Percentiles rank a stretch among this genome's conserved stretches.
Evolutionary conservation across 306 rosid species (phyloP).

Genomic region (Chamaecrista fasciculata): DNA sequence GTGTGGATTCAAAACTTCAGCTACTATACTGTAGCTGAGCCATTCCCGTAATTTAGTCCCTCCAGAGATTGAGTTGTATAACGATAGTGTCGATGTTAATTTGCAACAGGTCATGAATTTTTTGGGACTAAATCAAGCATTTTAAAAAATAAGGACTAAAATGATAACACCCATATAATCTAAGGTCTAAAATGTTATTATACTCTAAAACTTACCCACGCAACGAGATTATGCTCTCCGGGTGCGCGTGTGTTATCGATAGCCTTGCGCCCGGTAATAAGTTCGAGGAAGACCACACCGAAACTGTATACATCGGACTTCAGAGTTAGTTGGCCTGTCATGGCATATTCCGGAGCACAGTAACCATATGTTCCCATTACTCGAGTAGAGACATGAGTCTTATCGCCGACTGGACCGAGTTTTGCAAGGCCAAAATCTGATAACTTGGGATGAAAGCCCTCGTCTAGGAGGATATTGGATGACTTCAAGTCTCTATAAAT

Average conservation of each 20-base stretch:
- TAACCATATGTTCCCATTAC: constrained; percentile 86
- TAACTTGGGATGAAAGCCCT: constrained; percentile 68
- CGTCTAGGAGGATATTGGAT: constrained; percentile 75
- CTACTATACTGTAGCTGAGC: too few species aligned
- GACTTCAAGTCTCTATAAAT: constrained; percentile 81
- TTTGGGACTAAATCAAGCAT: too few species aligned
- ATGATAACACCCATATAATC: too few species aligned
- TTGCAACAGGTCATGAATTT: too few species aligned
- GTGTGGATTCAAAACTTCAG: too few species aligned
- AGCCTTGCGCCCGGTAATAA: constrained; percentile 81
- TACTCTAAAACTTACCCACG: constrained; percentile 84
- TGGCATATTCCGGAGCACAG: constrained; percentile 85
- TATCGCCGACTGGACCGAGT: constrained; percentile 75
- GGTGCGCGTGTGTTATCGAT: constrained; percentile 56
- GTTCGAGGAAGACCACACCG: constrained; percentile 82
- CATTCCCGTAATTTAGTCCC: too few species aligned
- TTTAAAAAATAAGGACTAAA: too few species aligned
- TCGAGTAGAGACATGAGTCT: constrained; percentile 75
- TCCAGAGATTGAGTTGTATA: too few species aligned
- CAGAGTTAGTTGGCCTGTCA: constrained; percentile 80
- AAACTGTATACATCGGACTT: constrained; percentile 80
- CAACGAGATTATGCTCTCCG: constrained; percentile 70
- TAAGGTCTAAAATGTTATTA: too few species aligned
- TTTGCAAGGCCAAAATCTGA: constrained; percentile 89
- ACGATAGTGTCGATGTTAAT: too few species aligned